Conservation (phyloP, 1,139 yeast species). For the Saccharomyces hybrid region DNA sequence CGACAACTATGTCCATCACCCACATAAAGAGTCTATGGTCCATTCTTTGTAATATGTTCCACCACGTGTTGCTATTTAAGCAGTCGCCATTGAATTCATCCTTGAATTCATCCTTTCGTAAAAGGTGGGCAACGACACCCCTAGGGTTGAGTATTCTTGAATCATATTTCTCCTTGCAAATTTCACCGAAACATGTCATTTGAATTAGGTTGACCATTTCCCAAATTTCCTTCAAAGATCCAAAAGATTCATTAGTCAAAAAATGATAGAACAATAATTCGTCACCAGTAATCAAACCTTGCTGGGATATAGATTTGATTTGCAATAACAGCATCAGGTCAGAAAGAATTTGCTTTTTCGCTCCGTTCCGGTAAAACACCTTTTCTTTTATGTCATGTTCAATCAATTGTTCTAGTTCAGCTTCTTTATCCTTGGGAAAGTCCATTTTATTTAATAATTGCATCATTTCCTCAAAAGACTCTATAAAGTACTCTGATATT, state of each 20-base stretch:
- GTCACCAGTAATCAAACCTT: conserved; percentile 27
- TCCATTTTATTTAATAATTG: conserved; percentile 22
- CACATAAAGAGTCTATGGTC: conserved; percentile 27
- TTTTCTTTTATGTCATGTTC: conserved; percentile 12
- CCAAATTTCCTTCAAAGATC: conserved; percentile 21
- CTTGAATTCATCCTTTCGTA: conserved; percentile 22
- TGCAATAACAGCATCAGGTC: conserved; percentile 19
- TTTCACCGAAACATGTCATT: conserved; percentile 25
- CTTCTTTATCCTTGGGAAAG: conserved; percentile 22
- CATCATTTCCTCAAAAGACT: conserved; percentile 25
- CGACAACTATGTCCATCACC: conserved; percentile 28
- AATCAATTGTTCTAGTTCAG: conserved; percentile 25
- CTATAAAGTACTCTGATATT: conserved; percentile 23
- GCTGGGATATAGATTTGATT: conserved; percentile 25
- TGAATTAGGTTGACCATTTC: conserved; percentile 24
- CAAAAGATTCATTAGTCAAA: conserved; percentile 11
- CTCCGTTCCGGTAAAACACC: conserved; percentile 7
- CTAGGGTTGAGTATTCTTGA: conserved; percentile 17
- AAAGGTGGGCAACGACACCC: conserved; percentile 19
- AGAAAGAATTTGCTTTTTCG: neutral
- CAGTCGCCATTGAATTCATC: conserved; percentile 19
- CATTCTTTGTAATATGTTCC: conserved; percentile 26
- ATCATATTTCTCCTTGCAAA: conserved; percentile 22
- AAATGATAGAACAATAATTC: conserved; percentile 25
- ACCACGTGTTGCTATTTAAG: conserved; percentile 25